Conservation (phyloP, 352 stramenopile genomes). For the Pythium scleroteichum region DNA sequence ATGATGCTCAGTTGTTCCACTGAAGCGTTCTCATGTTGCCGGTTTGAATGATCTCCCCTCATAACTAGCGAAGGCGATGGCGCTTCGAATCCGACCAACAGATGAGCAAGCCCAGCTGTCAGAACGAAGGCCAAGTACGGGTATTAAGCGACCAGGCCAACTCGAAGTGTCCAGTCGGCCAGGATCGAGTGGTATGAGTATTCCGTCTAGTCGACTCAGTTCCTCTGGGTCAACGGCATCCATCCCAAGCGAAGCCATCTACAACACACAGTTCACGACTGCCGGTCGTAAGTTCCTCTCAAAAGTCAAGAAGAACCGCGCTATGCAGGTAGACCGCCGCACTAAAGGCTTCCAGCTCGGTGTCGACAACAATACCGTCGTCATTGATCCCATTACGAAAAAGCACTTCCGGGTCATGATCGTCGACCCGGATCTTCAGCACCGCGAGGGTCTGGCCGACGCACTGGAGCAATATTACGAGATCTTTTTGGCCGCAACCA, state of each 20-base stretch:
- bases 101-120: neutral
- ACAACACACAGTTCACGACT: slow-evolving; percentile 79
- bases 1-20: neutral
- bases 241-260: slow-evolving; percentile 67
- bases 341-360: slow-evolving; percentile 64
- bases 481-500: slow-evolving; percentile 62
- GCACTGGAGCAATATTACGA: slow-evolving; percentile 66
- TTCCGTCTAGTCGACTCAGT: slow-evolving; percentile 1
- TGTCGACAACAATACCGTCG: slow-evolving; percentile 41
- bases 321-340: slow-evolving; percentile 69
- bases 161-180: slow-evolving; percentile 3
- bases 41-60: neutral
- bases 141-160: neutral
- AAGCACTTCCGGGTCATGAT: slow-evolving; percentile 70
- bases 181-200: slow-evolving; percentile 7
- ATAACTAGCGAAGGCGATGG: neutral
- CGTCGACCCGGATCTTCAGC: slow-evolving; percentile 62
- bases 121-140: slow-evolving; percentile 11
- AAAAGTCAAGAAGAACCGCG: slow-evolving; percentile 78
- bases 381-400: slow-evolving; percentile 55
- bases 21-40: neutral
- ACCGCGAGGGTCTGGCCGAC: slow-evolving; percentile 63
- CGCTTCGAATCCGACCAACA: slow-evolving; percentile 10
- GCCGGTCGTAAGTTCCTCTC: slow-evolving; percentile 62
- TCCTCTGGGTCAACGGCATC: slow-evolving; percentile 13